These are phyloP conservation scores for Phycomyces nitens DNA, from an alignment of 192 early-diverging fungal species.

Conservation along the genomic window DNA sequence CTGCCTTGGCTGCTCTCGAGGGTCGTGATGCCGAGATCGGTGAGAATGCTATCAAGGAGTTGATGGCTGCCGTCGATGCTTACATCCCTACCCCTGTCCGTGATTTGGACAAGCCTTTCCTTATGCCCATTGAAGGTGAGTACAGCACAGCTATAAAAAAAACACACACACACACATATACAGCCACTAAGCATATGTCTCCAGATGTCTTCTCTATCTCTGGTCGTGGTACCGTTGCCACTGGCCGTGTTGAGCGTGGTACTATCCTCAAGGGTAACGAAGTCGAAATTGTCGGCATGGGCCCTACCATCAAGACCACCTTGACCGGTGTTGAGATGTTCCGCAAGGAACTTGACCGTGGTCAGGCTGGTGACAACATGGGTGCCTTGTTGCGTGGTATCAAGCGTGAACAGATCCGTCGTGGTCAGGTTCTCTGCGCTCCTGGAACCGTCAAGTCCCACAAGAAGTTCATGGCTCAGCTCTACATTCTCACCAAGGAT, in stretches of 20 bases:
- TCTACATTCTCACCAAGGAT: slow-evolving; percentile 96
- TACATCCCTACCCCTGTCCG: slow-evolving; percentile 89
- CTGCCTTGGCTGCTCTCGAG: slow-evolving; percentile 94
- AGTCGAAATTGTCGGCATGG: slow-evolving; percentile 96
- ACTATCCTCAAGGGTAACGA: slow-evolving; percentile 89
- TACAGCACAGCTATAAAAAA: too few relatives aligned
- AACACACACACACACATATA: too few relatives aligned
- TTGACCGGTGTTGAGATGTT: slow-evolving; percentile 99
- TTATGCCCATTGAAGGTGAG: slow-evolving; percentile 94
- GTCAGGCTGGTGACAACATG: slow-evolving; percentile 98
- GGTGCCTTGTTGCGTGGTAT: slow-evolving; percentile 94
- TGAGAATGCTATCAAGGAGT: slow-evolving; percentile 80
- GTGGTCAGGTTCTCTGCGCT: slow-evolving; percentile 89
- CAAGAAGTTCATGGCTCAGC: slow-evolving; percentile 89
- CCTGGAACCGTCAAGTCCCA: slow-evolving; percentile 93
- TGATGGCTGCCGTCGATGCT: slow-evolving; percentile 90
- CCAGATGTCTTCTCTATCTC: slow-evolving; percentile 94
- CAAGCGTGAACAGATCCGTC: slow-evolving; percentile 93
- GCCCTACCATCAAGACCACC: slow-evolving; percentile 84
- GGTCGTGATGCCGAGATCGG: slow-evolving; percentile 88
- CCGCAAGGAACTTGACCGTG: slow-evolving; percentile 98
- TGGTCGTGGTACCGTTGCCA: slow-evolving; percentile 95
- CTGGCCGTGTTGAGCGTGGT: slow-evolving; percentile 94
- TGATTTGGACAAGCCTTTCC: slow-evolving; percentile 97
- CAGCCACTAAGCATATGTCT: too few relatives aligned